Evolutionary conservation across 371 early-diverging fungal species (phyloP).

Genomic region (Syncephalastrum contaminatum): DNA sequence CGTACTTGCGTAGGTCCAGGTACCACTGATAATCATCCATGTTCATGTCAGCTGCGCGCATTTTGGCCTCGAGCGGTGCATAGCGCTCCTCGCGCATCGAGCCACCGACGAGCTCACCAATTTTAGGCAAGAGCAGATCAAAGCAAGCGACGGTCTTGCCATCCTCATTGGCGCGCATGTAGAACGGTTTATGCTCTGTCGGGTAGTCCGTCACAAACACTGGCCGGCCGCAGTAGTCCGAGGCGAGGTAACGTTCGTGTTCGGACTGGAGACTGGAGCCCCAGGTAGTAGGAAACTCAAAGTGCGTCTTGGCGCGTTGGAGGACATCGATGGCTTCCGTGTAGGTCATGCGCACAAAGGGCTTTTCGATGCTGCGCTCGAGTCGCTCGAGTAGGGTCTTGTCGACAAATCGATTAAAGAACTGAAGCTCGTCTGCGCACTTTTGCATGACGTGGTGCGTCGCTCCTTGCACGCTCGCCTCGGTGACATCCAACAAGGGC

Average conservation of each 20-base stretch:
- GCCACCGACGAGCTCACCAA: constrained; percentile 91
- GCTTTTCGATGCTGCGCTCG: constrained; percentile 36
- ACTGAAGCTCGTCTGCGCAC: constrained; percentile 54
- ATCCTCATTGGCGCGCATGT: constrained; percentile 77
- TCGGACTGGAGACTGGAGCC: constrained; percentile 82
- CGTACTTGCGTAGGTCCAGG: constrained; percentile 89
- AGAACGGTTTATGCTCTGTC: constrained; percentile 81
- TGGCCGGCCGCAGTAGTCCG: constrained; percentile 65
- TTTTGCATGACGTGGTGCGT: constrained; percentile 50
- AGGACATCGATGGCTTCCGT: constrained; percentile 79
- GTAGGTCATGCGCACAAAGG: constrained; percentile 79
- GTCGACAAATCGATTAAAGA: constrained; percentile 57
- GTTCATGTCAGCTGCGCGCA: constrained; percentile 59
- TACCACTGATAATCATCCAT: constrained; percentile 84
- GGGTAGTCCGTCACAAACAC: constrained; percentile 95
- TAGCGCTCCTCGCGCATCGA: constrained; percentile 81
- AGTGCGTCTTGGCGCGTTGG: constrained; percentile 44
- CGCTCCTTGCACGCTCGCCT: constrained; percentile 51
- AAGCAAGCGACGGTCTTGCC: constrained; percentile 79
- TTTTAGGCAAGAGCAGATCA: constrained; percentile 86
- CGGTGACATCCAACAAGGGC: constrained; percentile 58
- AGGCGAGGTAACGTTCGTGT: constrained; percentile 85
- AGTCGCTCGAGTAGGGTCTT: constrained; percentile 39
- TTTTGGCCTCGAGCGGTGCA: constrained; percentile 52
- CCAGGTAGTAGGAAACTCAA: constrained; percentile 72